Base-by-base conservation (phyloP, 257 asterid species). In the Solanum tarapatanum region DNA sequence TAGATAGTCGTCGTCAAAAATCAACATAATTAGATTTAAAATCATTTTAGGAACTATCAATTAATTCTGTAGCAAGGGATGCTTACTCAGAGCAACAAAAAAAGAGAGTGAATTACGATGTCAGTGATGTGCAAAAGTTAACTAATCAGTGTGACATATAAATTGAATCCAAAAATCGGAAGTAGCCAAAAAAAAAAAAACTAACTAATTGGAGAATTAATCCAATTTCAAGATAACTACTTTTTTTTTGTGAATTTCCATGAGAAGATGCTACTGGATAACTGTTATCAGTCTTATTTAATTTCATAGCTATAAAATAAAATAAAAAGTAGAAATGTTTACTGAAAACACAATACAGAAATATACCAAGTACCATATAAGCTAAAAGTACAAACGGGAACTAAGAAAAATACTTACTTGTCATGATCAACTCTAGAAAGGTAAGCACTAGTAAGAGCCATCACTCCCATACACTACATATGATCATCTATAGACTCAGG, bases 401-500 rank as follows among this genome's bases (percentile, higher is more conserved):
- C 24, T 24, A 24, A n/a, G 5, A 72, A 73, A 86, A 86, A 17
- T 28, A 60, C 93, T 58, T 88, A 96, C 99, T 93, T 96, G 73
- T 96, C 99, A 70, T 98, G 95, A 90, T 94, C 91, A 62, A 96
- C 92, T 6, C 98, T 96, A 89, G 99, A 95, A 89, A 92, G 84
- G 90, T 96, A 96, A 73, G 98, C 87, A 90, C 95, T 91, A 88
- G 94, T 91, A 79, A 96, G 94, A 80, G 99, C 96, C 99, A 96
- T 96, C 48, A 95, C 86, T 84, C 99, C 99, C 99, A 96, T 35
- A 35, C 36, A 35, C 36, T 96, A 92, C 98, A 96, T 96, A 91
- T 96, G 99, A 92, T 96, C 99, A 45, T 96, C 95, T 86, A 96
- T 94, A 9, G 99, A 96, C 88, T 96, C 99, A 2, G 98, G 98